Conservation (phyloP, 2,329 filamentous ascomycete species). For the Ophiostoma novo-ulmi region DNA sequence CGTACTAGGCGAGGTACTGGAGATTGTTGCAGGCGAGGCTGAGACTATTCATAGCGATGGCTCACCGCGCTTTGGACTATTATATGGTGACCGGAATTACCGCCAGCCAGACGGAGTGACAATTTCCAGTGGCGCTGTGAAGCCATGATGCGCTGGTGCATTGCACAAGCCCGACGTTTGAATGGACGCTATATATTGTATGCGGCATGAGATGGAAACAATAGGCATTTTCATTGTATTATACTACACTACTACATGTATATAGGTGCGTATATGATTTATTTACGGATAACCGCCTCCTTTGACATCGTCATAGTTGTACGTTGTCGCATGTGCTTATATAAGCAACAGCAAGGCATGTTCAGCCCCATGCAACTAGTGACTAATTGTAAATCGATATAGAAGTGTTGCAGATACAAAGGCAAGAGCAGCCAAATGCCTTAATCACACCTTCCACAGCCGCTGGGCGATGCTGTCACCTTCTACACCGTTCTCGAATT, state of each 20-base stretch:
- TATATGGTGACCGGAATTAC: slow-evolving; percentile 48
- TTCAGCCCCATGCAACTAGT: not conserved
- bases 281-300: not conserved
- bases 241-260: not conserved
- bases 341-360: not conserved
- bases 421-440: not conserved
- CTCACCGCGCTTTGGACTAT: slow-evolving; percentile 40
- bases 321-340: not conserved
- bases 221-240: not conserved
- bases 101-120: slow-evolving; percentile 37
- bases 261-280: not conserved
- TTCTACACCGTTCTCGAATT: slow-evolving; percentile 6
- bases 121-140: not conserved
- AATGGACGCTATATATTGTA: not conserved
- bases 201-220: not conserved
- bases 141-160: not conserved
- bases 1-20: slow-evolving; percentile 48
- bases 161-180: not conserved
- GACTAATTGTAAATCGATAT: not conserved
- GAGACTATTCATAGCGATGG: slow-evolving; percentile 26
- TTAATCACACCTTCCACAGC: not conserved
- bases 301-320: not conserved
- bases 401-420: not conserved
- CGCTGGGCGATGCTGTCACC: not conserved
- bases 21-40: slow-evolving; percentile 37